Base-by-base conservation (phyloP, 306 rosid genomes). In the Betula pendula region DNA sequence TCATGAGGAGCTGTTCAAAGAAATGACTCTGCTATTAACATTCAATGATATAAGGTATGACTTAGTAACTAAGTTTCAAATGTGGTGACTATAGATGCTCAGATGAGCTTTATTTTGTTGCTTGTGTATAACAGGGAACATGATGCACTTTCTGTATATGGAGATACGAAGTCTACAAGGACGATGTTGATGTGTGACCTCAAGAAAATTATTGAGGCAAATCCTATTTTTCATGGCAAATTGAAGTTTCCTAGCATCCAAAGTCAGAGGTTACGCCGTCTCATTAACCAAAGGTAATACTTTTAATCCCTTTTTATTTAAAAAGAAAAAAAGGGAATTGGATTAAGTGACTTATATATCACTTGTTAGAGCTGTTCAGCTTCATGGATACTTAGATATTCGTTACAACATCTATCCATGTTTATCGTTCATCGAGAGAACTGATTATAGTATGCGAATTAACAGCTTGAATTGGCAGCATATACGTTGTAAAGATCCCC, bases 391-490 rank as follows among this genome's bases (percentile, higher is more conserved):
- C 68, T 55, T 52, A 16, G 8, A 25, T 73, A 29, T 43, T 70
- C 20, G 60, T 66, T 8, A 22, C n/a, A 33, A 73, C 63, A 29
- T 69, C 25, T 2, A 42, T 8, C 17, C 12, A 20, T 74, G 65
- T 68, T 17, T 45, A 33, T 15, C 19, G 55, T 12, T 56, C 40
- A 17, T 25, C 22, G 22, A 65, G 13, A 69, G 60, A 79, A 79
- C 76, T 75, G 5, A 79, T 66, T 76, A 20, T 20, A 33, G 65
- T 63, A 20, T 75, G 53, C 55, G 38, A 58, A 51, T 75, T 75
- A 17, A 75, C 75, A 83, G 81, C 80, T 83, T 79, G 16, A 79
- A 75, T 55, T 66, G 81, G 81, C 75, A 75, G 62, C 76, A 83
- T 76, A 4, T 16, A 8, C 22, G 20, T 22, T 52, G 74, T 56